Conservation (phyloP, 2,329 filamentous ascomycete genomes). For the Colletotrichum sp. region DNA sequence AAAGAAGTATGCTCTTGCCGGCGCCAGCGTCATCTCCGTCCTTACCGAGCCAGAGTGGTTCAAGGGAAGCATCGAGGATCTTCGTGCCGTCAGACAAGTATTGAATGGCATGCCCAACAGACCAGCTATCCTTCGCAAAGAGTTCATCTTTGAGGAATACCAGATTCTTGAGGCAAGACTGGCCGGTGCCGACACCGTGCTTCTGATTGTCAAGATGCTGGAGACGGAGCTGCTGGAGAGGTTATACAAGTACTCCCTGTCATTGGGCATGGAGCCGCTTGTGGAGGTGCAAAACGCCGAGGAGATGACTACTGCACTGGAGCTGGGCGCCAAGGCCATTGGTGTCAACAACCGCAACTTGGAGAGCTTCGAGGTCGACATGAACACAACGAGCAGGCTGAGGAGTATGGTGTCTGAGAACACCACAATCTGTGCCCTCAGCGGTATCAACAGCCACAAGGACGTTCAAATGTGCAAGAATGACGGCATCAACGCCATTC, state of each 20-base stretch:
- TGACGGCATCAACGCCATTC: conserved; percentile 89
- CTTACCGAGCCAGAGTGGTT: conserved; percentile 99
- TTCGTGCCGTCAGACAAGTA: conserved; percentile 85
- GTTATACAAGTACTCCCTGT: conserved; percentile 87
- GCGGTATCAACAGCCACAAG: conserved; percentile 87
- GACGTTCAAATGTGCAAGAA: conserved; percentile 89
- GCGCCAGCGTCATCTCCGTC: conserved; percentile 97
- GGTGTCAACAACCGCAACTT: conserved; percentile 98
- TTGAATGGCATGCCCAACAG: conserved; percentile 91
- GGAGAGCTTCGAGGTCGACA: conserved; percentile 95
- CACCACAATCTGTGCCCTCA: conserved; percentile 91
- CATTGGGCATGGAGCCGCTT: conserved; percentile 94
- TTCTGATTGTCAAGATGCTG: conserved; percentile 99
- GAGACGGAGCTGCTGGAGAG: conserved; percentile 74
- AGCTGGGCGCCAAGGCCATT: conserved; percentile 87
- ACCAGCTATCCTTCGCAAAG: conserved; percentile 90
- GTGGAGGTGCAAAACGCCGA: conserved; percentile 96
- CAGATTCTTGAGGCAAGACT: conserved; percentile 95
- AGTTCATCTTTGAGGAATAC: conserved; percentile 98
- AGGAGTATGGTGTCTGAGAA: conserved; percentile 85
- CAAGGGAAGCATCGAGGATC: conserved; percentile 95
- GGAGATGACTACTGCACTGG: conserved; percentile 88
- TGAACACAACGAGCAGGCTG: conserved; percentile 87
- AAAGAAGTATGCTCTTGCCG: conserved; percentile 88
- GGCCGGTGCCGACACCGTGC: conserved; percentile 90